These are phyloP conservation scores for Spizellomyces sp. DNA, from an alignment of 192 early-diverging fungal species.

Conservation along the genomic window DNA sequence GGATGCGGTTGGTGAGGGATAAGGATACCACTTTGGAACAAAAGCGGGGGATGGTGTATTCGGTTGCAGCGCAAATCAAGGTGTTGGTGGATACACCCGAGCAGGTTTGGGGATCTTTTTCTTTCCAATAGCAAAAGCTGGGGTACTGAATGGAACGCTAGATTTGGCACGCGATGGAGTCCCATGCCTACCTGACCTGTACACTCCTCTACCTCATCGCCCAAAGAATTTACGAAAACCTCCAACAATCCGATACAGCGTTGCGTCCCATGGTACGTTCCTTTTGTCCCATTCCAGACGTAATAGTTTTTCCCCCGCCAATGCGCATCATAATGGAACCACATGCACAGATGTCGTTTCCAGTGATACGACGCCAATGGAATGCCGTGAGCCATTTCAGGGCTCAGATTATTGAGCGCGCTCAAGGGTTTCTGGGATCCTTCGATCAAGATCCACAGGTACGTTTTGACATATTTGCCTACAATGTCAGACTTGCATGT, in stretches of 20 bases:
- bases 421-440: slow-evolving; percentile 4
- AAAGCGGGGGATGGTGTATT: slow-evolving; percentile 60
- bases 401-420: slow-evolving; percentile 74
- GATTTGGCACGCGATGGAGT: slow-evolving; percentile 84
- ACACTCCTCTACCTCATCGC: slow-evolving; percentile 71
- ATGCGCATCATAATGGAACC: too few relatives aligned
- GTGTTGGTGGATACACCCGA: slow-evolving; percentile 84
- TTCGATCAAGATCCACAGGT: too few relatives aligned
- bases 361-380: slow-evolving; percentile 83
- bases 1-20: slow-evolving; percentile 42
- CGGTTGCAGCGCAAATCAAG: slow-evolving; percentile 79
- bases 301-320: not conserved
- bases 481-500: too few relatives aligned
- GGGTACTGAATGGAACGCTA: slow-evolving; percentile 17
- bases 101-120: slow-evolving; percentile 56
- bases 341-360: slow-evolving; percentile 63
- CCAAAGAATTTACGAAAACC: slow-evolving; percentile 65
- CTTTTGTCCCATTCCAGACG: not conserved
- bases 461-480: too few relatives aligned
- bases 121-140: too few relatives aligned
- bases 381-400: slow-evolving; percentile 76
- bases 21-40: slow-evolving; percentile 52
- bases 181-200: slow-evolving; percentile 68
- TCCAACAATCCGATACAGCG: slow-evolving; percentile 50
- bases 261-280: slow-evolving; percentile 17